Conservation (phyloP, 129 eudicot genomes). For the Smallanthus sonchifolius region DNA sequence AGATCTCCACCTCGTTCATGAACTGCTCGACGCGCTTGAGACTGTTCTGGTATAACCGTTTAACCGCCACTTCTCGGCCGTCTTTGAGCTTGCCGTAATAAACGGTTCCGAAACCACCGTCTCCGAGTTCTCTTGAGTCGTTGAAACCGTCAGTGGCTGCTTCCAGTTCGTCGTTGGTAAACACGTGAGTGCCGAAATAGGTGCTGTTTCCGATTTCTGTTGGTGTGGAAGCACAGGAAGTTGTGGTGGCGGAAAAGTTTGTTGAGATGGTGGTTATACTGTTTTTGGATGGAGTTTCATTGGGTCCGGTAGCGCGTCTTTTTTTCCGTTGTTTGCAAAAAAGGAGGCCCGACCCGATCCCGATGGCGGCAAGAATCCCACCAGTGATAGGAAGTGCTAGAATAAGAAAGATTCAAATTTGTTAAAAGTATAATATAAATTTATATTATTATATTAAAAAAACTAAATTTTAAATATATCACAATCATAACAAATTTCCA, state of each 20-base stretch:
- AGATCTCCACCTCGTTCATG: slow-evolving; percentile 36
- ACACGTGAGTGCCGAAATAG: slow-evolving; percentile 72
- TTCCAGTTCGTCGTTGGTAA: slow-evolving; percentile 66
- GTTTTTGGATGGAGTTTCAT: slow-evolving; percentile 33
- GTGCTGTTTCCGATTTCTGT: slow-evolving; percentile 51
- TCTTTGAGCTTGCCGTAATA: slow-evolving; percentile 60
- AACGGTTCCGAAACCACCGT: slow-evolving; percentile 87
- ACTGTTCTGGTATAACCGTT: slow-evolving; percentile 31
- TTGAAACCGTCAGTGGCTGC: slow-evolving; percentile 71
- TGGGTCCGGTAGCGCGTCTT: slow-evolving; percentile 12
- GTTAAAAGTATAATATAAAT: not conserved
- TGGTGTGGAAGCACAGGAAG: slow-evolving; percentile 51
- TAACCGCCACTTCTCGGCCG: slow-evolving; percentile 41
- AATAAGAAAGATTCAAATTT: slow-evolving; percentile 12
- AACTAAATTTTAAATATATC: no score
- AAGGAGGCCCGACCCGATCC: slow-evolving; percentile 43
- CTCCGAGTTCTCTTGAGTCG: slow-evolving; percentile 67
- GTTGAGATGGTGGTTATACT: slow-evolving; percentile 22
- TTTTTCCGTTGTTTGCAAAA: slow-evolving; percentile 42
- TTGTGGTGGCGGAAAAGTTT: slow-evolving; percentile 32
- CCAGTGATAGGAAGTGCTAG: slow-evolving; percentile 53
- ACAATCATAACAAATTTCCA: no score
- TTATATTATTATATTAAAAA: no score
- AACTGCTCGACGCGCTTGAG: slow-evolving; percentile 33
- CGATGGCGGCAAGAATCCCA: slow-evolving; percentile 52